phyloP scores from a whole-genome alignment of 208 protist species.

The Trypanosoma vivax region DNA sequence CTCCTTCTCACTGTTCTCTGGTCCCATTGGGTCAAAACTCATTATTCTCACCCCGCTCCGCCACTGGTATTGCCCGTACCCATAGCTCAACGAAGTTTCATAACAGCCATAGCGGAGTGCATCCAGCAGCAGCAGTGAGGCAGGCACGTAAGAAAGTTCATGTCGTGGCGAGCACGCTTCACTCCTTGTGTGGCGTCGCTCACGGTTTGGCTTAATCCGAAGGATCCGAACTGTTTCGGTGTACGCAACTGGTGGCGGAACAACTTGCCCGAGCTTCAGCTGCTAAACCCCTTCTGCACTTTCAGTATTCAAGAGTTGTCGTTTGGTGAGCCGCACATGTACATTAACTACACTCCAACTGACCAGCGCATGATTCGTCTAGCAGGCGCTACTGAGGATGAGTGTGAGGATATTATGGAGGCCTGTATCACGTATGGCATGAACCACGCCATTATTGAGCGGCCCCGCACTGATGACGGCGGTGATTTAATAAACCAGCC shows the following conservation, averaged over 20 bases:
- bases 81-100: too few species aligned
- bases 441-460: constrained; percentile 84
- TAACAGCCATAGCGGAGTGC: too few species aligned
- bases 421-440: constrained; percentile 84
- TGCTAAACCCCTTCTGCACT: constrained; percentile 85
- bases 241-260: constrained; percentile 89
- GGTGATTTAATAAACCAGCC: constrained; percentile 84
- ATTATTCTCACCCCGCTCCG: too few species aligned
- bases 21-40: too few species aligned
- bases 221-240: constrained; percentile 89
- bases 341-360: constrained; percentile 82
- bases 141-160: too few species aligned
- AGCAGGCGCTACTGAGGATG: constrained; percentile 83
- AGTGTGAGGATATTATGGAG: constrained; percentile 89
- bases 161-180: constrained; percentile 89
- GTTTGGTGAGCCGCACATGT: constrained; percentile 89
- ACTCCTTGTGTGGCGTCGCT: constrained; percentile 77
- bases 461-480: constrained; percentile 77
- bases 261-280: constrained; percentile 86
- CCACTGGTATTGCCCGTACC: too few species aligned
- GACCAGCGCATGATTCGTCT: constrained; percentile 87
- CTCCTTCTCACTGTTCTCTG: too few species aligned
- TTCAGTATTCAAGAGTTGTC: constrained; percentile 88
- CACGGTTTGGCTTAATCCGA: constrained; percentile 88
- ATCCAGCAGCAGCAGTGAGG: too few species aligned